Base-by-base conservation (phyloP, 1,284 basidiomycete genomes). In the Fomitopsis palustris region DNA sequence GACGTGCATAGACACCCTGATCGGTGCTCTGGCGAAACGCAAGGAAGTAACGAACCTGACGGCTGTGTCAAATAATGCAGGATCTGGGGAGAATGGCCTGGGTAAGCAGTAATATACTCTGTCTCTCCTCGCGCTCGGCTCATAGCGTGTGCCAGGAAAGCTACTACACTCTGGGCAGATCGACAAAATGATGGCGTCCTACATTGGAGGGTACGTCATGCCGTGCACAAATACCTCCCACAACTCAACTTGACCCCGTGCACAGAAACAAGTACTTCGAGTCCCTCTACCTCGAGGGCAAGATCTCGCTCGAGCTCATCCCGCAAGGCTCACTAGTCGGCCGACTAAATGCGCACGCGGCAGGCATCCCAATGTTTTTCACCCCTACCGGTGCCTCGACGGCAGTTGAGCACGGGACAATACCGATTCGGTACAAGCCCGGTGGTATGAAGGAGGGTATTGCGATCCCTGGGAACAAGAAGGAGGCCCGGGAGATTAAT, bases 321-420 rank as follows among this genome's bases (percentile, higher is more conserved):
- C 95, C 95, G 2, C 95, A 97, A 76, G 95, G 87, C 7, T 96
- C 94, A 12, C 86, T 99, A 31, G 90, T 92, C 19, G 96, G 97
- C 72, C 88, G 95, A 62, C 82, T 97, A 62, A 87, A 96, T 35
- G 91, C 96, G 4, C 94, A 94, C 60, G 96, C 92, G 3, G 93
- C 94, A 23, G 96, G 96, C 58, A 96, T 97, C 66, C 96, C 96
- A 6, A 96, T 93, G 10, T 96, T 99, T 80, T 99, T 84, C 77
- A 98, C 95, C 4, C 93, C 95, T 4, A 97, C 95, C 2, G 96
- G 96, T 47, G 92, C 91, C n/a, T 85, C 83, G 17, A 95, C 93
- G n/a, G 88, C 90, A 6, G 84, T 95, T 14, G 92, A 95, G 76
- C 80, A 81, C 61, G 90, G 89, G 17, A 72, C 79, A 3, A 94